phyloP scores from a whole-genome alignment of 2,329 filamentous ascomycete genomes.

The Lasiodiplodia theobromae region DNA sequence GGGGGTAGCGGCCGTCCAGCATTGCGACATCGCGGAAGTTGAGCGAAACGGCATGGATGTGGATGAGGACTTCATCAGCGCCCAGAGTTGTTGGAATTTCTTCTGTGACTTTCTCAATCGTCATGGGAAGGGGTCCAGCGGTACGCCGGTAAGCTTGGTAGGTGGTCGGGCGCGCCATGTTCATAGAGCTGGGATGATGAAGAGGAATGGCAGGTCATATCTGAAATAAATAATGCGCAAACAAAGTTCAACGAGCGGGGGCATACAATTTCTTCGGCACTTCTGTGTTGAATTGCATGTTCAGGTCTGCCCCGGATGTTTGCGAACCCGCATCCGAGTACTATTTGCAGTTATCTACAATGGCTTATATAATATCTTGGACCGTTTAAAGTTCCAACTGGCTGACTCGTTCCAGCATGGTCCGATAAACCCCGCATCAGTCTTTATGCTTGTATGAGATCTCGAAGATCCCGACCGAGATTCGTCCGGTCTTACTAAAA shows the following conservation, averaged over 20 bases:
- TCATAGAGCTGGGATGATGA: not conserved
- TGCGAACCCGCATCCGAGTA: not conserved
- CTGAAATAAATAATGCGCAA: not conserved
- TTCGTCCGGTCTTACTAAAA: not conserved
- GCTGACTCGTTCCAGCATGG: not conserved
- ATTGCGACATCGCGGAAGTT: constrained; percentile 42
- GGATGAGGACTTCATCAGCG: constrained; percentile 36
- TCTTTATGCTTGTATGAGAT: not conserved
- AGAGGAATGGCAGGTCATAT: not conserved
- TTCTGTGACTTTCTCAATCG: constrained; percentile 31
- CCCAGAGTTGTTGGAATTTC: constrained; percentile 32
- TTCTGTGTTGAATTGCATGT: not conserved
- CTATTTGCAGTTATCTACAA: not conserved
- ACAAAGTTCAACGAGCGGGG: not conserved
- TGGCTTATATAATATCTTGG: not conserved
- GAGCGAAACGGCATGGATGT: constrained; percentile 39
- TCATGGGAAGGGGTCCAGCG: constrained; percentile 26
- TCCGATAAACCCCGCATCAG: not conserved
- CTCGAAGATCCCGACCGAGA: not conserved
- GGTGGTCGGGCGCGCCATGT: not conserved
- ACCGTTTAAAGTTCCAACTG: not conserved
- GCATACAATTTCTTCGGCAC: not conserved
- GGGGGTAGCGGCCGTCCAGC: constrained; percentile 35
- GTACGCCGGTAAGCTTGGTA: constrained; percentile 36
- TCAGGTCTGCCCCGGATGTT: not conserved